These are phyloP conservation scores for Coprinopsis marcescibilis DNA, from an alignment of 768 basidiomycete species.

Conservation along the genomic window DNA sequence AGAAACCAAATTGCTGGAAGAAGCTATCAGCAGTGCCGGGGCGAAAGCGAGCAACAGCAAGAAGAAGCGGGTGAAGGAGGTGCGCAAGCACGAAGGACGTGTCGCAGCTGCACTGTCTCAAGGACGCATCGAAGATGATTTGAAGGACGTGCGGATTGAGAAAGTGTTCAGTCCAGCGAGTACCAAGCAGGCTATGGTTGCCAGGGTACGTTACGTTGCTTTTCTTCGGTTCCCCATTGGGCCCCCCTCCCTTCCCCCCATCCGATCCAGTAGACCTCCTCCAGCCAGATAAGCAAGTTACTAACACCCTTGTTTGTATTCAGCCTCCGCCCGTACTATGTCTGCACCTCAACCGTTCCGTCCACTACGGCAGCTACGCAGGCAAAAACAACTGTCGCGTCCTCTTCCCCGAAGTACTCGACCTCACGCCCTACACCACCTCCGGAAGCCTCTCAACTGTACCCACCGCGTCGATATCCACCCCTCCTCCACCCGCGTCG, in stretches of 20 bases:
- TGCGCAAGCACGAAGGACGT: slow-evolving; percentile 53
- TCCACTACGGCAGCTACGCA: slow-evolving; percentile 69
- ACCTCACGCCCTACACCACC: slow-evolving; percentile 85
- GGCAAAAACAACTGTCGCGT: slow-evolving; percentile 83
- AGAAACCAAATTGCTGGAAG: slow-evolving; percentile 57
- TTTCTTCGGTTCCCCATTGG: not conserved
- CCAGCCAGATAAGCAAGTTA: no score
- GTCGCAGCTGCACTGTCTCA: slow-evolving; percentile 63
- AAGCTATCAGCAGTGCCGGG: slow-evolving; percentile 32
- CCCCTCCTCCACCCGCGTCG: slow-evolving; percentile 43
- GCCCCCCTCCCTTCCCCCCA: no score
- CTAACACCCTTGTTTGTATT: no score
- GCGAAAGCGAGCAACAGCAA: slow-evolving; percentile 51
- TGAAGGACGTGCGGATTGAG: slow-evolving; percentile 77
- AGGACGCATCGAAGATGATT: slow-evolving; percentile 76
- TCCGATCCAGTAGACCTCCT: no score
- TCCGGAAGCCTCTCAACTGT: slow-evolving; percentile 68
- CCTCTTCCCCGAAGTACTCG: slow-evolving; percentile 80
- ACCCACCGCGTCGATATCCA: slow-evolving; percentile 68
- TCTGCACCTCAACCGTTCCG: slow-evolving; percentile 88
- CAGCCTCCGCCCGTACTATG: slow-evolving; percentile 86
- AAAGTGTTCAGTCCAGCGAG: slow-evolving; percentile 68
- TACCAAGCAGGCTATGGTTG: slow-evolving; percentile 90
- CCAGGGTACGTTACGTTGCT: slow-evolving; percentile 51
- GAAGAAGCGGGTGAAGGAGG: slow-evolving; percentile 71